Percentiles rank a stretch among this genome's conserved stretches.
Evolutionary conservation across 2,329 filamentous ascomycete genomes (phyloP).

Genomic region (Bipolaris victoriae): DNA sequence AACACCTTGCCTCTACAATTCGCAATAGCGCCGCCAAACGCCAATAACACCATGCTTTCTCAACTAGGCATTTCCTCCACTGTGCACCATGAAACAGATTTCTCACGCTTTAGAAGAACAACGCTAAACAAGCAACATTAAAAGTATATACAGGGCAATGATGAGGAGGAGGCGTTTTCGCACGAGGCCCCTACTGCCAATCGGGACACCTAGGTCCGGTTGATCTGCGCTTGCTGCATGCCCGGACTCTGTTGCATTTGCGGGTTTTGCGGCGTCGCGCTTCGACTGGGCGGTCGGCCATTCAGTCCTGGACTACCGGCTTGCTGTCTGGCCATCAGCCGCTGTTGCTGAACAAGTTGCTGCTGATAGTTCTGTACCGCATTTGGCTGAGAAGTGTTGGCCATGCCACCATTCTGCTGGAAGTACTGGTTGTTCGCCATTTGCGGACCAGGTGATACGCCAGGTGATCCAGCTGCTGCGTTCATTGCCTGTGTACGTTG

Average conservation of each 20-base stretch:
- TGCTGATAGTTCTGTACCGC: constrained; percentile 47
- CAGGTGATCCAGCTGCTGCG: constrained; percentile 44
- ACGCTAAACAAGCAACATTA: constrained; percentile 28
- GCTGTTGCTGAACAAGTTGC: constrained; percentile 48
- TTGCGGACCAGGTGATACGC: constrained; percentile 41
- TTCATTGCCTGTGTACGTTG: constrained; percentile 47
- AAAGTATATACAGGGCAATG: constrained; percentile 41
- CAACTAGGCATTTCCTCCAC: constrained; percentile 4
- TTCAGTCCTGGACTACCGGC: constrained; percentile 43
- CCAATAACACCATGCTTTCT: constrained; percentile 19
- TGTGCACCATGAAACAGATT: constrained; percentile 7
- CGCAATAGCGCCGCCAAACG: constrained; percentile 14
- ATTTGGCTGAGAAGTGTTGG: constrained; percentile 40
- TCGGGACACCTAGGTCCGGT: constrained; percentile 21
- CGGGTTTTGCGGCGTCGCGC: constrained; percentile 48
- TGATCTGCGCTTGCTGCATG: constrained; percentile 43
- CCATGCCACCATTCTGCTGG: constrained; percentile 38
- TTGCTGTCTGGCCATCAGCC: constrained; percentile 43
- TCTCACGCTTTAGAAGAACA: constrained; percentile 18
- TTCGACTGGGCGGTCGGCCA: constrained; percentile 43
- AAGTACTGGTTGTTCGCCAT: constrained; percentile 46
- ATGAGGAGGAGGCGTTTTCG: constrained; percentile 19
- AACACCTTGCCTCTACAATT: not conserved
- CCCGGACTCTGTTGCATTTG: constrained; percentile 45
- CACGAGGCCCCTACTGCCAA: constrained; percentile 20